These are phyloP conservation scores for Melampsora americana DNA, from an alignment of 1,284 basidiomycete species.

Conservation along the genomic window DNA sequence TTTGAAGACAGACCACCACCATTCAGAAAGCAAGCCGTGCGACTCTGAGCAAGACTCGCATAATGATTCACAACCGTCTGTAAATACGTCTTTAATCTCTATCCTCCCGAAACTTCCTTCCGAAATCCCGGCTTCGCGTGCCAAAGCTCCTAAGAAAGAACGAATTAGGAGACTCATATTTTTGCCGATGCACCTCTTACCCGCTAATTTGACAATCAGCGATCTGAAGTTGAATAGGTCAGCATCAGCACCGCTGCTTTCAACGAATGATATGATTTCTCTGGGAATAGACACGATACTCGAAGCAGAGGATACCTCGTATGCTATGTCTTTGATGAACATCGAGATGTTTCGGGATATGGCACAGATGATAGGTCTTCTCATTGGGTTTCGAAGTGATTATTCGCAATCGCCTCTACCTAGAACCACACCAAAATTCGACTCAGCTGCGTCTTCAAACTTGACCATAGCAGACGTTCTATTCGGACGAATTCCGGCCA, in stretches of 20 bases:
- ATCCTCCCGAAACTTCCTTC: not conserved
- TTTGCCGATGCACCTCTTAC: slow-evolving; percentile 49
- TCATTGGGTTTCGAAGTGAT: not conserved
- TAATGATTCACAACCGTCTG: not conserved
- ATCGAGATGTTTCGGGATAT: slow-evolving; percentile 46
- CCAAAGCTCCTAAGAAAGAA: slow-evolving; percentile 9
- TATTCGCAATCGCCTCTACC: not conserved
- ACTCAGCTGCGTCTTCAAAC: slow-evolving; percentile 22
- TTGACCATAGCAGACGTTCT: slow-evolving; percentile 7
- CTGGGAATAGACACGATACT: slow-evolving; percentile 45
- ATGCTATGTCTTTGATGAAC: slow-evolving; percentile 44
- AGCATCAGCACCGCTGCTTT: slow-evolving; percentile 35
- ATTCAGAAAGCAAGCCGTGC: not conserved
- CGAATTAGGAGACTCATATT: slow-evolving; percentile 46
- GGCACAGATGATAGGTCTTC: slow-evolving; percentile 44
- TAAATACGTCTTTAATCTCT: not conserved
- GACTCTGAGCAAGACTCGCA: not conserved
- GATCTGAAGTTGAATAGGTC: slow-evolving; percentile 48
- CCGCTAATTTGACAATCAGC: slow-evolving; percentile 46
- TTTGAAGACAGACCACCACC: not conserved
- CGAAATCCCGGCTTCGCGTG: not conserved
- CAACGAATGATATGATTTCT: slow-evolving; percentile 39
- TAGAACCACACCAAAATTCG: slow-evolving; percentile 44
- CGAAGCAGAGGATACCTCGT: slow-evolving; percentile 26
- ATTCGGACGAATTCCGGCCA: slow-evolving; percentile 47